A percentile compares a stretch with the other conserved stretches of the same genome.
Conservation (phyloP, 768 basidiomycete species). For the Amanita subjunquillea region DNA sequence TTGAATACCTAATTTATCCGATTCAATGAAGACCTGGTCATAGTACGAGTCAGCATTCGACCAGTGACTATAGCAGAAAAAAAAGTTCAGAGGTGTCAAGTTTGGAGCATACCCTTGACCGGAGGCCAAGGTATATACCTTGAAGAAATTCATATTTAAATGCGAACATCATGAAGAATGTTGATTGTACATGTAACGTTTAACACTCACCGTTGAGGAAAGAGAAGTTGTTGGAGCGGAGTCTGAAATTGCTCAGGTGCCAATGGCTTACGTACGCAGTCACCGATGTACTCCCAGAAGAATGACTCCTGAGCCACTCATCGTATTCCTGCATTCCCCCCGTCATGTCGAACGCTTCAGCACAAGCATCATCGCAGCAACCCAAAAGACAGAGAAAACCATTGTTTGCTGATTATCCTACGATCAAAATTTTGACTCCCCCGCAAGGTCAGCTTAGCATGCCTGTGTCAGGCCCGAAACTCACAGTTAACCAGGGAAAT, state of each 20-base stretch:
- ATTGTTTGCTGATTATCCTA: constrained; percentile 37
- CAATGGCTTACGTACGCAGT: constrained; percentile 1
- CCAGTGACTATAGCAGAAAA: background rate
- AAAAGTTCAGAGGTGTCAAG: constrained; percentile 48
- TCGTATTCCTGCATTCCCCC: constrained; percentile 15
- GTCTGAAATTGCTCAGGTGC: background rate
- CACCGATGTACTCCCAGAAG: background rate
- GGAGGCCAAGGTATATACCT: constrained; percentile 56
- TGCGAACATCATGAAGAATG: constrained; percentile 42
- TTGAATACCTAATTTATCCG: background rate
- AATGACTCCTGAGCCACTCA: constrained; percentile 2
- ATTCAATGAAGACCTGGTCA: background rate
- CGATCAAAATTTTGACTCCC: constrained; percentile 42
- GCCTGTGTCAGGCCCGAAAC: constrained; percentile 1
- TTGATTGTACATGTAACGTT: constrained; percentile 6
- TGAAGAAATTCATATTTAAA: constrained; percentile 84
- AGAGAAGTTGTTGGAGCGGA: background rate
- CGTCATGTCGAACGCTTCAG: constrained; percentile 19
- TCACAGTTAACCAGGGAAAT: constrained; percentile 28
- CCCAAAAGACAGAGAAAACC: constrained; percentile 25
- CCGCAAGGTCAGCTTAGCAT: constrained; percentile 29
- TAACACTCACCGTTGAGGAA: constrained; percentile 9
- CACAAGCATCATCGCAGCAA: constrained; percentile 15
- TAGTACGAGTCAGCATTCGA: background rate
- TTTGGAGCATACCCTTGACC: constrained; percentile 61